These are phyloP conservation scores for Pseudogymnoascus pannorum DNA, from an alignment of 2,329 filamentous ascomycete genomes.

Conservation along the genomic window DNA sequence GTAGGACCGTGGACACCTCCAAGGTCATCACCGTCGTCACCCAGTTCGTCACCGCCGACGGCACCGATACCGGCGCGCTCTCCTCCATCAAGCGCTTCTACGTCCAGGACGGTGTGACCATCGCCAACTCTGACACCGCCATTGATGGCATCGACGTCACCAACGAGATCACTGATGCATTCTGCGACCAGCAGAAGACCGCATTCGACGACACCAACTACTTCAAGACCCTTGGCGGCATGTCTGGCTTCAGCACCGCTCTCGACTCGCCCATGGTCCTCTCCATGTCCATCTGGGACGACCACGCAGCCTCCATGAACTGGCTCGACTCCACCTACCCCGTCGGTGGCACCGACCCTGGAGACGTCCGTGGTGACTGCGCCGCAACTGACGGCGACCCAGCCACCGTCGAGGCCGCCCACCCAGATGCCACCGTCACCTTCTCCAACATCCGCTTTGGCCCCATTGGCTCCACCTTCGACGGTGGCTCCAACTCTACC, in stretches of 20 bases:
- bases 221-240: slow-evolving; percentile 47
- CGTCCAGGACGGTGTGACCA: slow-evolving; percentile 44
- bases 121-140: slow-evolving; percentile 38
- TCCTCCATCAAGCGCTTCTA: slow-evolving; percentile 45
- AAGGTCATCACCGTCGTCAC: slow-evolving; percentile 50
- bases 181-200: slow-evolving; percentile 46
- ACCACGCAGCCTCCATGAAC: slow-evolving; percentile 56
- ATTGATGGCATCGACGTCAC: slow-evolving; percentile 37
- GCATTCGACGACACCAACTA: slow-evolving; percentile 43
- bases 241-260: slow-evolving; percentile 44
- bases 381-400: slow-evolving; percentile 42
- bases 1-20: slow-evolving; percentile 44
- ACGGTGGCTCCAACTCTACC: not conserved
- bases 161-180: slow-evolving; percentile 45
- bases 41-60: slow-evolving; percentile 43
- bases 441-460: slow-evolving; percentile 12
- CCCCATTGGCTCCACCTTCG: slow-evolving; percentile 9
- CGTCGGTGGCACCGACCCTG: slow-evolving; percentile 34
- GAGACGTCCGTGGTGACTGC: slow-evolving; percentile 46
- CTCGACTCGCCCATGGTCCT: slow-evolving; percentile 52
- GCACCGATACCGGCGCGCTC: slow-evolving; percentile 42
- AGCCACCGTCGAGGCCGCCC: slow-evolving; percentile 36
- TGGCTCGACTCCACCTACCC: slow-evolving; percentile 65
- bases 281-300: slow-evolving; percentile 48
- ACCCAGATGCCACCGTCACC: slow-evolving; percentile 37